Evolutionary conservation across 768 basidiomycete species (phyloP), one percentile per base, ranked within the genome.

Genomic region (Leccinum barrowsii): DNA sequence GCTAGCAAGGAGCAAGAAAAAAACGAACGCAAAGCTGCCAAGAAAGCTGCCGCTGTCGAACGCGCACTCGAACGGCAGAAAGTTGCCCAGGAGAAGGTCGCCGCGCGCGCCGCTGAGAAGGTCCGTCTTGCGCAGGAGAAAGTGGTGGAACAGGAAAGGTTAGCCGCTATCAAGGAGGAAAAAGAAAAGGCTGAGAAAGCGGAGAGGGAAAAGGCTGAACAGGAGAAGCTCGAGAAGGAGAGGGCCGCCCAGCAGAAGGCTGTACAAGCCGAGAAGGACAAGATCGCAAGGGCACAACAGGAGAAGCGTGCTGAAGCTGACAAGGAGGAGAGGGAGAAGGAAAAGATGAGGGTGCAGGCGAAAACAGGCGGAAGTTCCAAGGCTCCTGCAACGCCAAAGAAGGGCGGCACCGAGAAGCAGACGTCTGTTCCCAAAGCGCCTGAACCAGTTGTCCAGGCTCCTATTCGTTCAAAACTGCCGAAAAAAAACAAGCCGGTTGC

Each of bases 391-490:
- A 49, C 61, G 1, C 50, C 46, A 7, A 69, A 70, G 35, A 72
- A 62, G 48, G 42, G 54, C 1, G 21, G 60, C 21, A 35, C 47
- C 12, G 61, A 69, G 22, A 74, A 70, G 46, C 63, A 63, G 35
- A n/a, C 60, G 2, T 21, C 65, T 10, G 48, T 59, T 4, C 44
- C 61, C n/a, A 68, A 66, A 52, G 54, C 32, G 4, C 62, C 63
- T 3, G 78, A 81, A 48, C 73, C 77, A n/a, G 67, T 72, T 5
- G 65, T 77, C 3, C 90, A 91, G 66, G 85, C 84, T 11, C 89
- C 90, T 17, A 81, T 92, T 34, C 76, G 90, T 42, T 91, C 90
- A 22, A 91, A 86, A 71, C 86, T 90, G 73, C 87, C 90, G 5
- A 92, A 91, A 79, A 92, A 92, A 72, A 89, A 77, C 65, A 91